A percentile compares a stretch with the other conserved stretches of the same genome.
Conservation (phyloP, 805 yeast species). For the Starmerella bombi region DNA sequence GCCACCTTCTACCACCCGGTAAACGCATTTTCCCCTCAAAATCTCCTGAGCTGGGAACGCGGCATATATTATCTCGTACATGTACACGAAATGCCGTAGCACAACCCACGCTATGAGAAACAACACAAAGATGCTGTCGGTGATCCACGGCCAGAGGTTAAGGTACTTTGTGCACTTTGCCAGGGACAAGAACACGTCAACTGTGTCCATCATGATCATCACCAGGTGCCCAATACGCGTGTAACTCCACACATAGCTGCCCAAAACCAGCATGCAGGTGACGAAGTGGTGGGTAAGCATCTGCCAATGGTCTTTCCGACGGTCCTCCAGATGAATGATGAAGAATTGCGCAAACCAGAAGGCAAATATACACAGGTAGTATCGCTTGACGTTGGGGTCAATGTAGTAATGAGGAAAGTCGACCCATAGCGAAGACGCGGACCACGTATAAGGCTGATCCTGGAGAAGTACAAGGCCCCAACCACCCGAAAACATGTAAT, state of each 20-base stretch:
- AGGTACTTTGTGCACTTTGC: slow-evolving; percentile 72
- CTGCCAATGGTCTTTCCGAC: slow-evolving; percentile 69
- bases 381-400: slow-evolving; percentile 42
- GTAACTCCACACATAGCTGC: slow-evolving; percentile 62
- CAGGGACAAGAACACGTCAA: slow-evolving; percentile 53
- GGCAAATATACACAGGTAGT: slow-evolving; percentile 60
- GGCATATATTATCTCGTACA: slow-evolving; percentile 51
- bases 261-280: slow-evolving; percentile 51
- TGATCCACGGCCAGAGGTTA: slow-evolving; percentile 38
- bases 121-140: slow-evolving; percentile 56
- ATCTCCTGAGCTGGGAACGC: slow-evolving; percentile 35
- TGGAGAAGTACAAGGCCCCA: slow-evolving; percentile 47
- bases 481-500: slow-evolving; percentile 42
- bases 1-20: slow-evolving; percentile 18
- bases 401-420: slow-evolving; percentile 66
- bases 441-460: slow-evolving; percentile 44
- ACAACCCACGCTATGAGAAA: slow-evolving; percentile 59
- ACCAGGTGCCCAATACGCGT: slow-evolving; percentile 69
- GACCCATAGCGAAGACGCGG: slow-evolving; percentile 44
- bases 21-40: slow-evolving; percentile 21
- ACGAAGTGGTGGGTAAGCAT: slow-evolving; percentile 85
- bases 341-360: slow-evolving; percentile 72
- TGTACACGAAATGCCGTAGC: slow-evolving; percentile 61
- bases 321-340: slow-evolving; percentile 62
- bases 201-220: slow-evolving; percentile 68